These are phyloP conservation scores for Aspergillus ruber DNA, from an alignment of 2,329 filamentous ascomycete species.

Conservation along the genomic window DNA sequence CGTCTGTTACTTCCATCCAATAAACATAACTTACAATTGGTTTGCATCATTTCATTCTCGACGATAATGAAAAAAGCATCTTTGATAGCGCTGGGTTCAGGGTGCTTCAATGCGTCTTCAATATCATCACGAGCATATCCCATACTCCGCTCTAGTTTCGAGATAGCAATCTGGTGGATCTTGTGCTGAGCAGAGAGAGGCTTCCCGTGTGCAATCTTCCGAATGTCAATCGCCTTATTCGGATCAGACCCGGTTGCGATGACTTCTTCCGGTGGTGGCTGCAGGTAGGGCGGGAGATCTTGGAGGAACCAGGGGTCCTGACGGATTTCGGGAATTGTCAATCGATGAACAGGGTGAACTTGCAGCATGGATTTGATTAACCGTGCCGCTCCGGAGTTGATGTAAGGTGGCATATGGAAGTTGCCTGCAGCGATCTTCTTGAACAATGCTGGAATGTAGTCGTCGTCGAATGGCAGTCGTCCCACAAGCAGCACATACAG, in stretches of 20 bases:
- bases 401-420: slow-evolving; percentile 86
- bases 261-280: slow-evolving; percentile 84
- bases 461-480: slow-evolving; percentile 87
- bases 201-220: slow-evolving; percentile 72
- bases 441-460: slow-evolving; percentile 95
- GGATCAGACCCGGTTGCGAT: slow-evolving; percentile 90
- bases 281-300: slow-evolving; percentile 78
- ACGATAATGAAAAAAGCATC: slow-evolving; percentile 97
- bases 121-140: slow-evolving; percentile 94
- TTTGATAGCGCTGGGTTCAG: slow-evolving; percentile 96
- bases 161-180: slow-evolving; percentile 84
- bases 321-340: slow-evolving; percentile 88
- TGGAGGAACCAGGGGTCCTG: slow-evolving; percentile 90
- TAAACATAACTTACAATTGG: slow-evolving; percentile 64
- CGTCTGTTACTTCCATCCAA: not conserved
- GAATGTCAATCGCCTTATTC: slow-evolving; percentile 80
- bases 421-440: slow-evolving; percentile 95
- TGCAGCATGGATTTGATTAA: slow-evolving; percentile 91
- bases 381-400: slow-evolving; percentile 66
- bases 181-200: slow-evolving; percentile 76
- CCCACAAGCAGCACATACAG: slow-evolving; percentile 61
- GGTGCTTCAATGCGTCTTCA: slow-evolving; percentile 81
- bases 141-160: slow-evolving; percentile 97
- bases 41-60: slow-evolving; percentile 96
- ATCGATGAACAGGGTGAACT: slow-evolving; percentile 88